Evolutionary conservation across 306 rosid species (phyloP).

Genomic region (Chamaecrista fasciculata): DNA sequence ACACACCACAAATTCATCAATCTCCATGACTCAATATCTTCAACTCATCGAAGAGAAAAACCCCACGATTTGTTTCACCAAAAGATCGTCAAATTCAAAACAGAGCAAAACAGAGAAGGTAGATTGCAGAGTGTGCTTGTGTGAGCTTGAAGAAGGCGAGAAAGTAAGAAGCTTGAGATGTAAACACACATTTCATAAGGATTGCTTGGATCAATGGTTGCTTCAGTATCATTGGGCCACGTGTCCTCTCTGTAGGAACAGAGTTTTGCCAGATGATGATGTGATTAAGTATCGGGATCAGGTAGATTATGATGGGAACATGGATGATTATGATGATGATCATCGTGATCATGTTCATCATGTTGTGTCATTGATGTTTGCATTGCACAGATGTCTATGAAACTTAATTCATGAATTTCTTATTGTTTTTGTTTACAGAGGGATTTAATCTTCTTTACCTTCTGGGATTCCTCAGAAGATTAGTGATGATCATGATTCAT

Average conservation of each 20-base stretch:
- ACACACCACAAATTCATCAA: slow-evolving; percentile 34
- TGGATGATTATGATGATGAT: slow-evolving; percentile 44
- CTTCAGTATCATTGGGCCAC: slow-evolving; percentile 60
- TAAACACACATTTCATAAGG: slow-evolving; percentile 74
- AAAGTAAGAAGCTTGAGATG: slow-evolving; percentile 65
- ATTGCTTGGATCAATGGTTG: slow-evolving; percentile 83
- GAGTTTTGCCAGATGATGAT: slow-evolving; percentile 69
- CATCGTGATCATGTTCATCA: slow-evolving; percentile 31
- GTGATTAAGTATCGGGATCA: slow-evolving; percentile 60
- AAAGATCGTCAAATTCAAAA: not conserved
- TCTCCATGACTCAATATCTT: slow-evolving; percentile 64
- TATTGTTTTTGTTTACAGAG: slow-evolving; percentile 1
- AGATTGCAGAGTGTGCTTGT: slow-evolving; percentile 79
- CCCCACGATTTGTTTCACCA: slow-evolving; percentile 51
- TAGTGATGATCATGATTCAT: not conserved
- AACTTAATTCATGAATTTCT: too few species aligned
- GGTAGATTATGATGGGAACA: slow-evolving; percentile 34
- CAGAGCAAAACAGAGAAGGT: not conserved
- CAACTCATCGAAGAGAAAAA: slow-evolving; percentile 65
- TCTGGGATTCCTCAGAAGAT: not conserved
- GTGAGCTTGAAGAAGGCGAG: slow-evolving; percentile 76
- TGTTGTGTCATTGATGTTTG: slow-evolving; percentile 46
- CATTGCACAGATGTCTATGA: slow-evolving; percentile 55
- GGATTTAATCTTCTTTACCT: slow-evolving; percentile 5
- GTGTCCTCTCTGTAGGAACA: slow-evolving; percentile 85